Base-by-base conservation (phyloP, 2,329 filamentous ascomycete genomes). In the Colletotrichum destructivum region DNA sequence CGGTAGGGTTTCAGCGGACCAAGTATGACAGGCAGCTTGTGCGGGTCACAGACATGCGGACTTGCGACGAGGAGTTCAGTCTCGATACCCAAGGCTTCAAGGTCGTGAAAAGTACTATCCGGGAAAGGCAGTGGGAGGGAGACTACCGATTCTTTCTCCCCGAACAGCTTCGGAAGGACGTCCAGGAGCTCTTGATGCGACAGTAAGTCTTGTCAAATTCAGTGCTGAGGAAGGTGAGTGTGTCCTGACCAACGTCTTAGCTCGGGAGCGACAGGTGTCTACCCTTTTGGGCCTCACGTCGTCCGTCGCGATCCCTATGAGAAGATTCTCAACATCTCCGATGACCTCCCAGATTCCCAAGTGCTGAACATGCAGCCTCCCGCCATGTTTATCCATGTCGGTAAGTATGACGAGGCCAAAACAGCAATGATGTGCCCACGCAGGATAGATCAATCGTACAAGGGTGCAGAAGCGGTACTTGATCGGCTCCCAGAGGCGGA, bases 21-120 rank as follows among this genome's bases (percentile, higher is more conserved):
- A 61, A 61, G 26, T 61, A 61, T 3, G 26, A 61, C 12, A 26
- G 23, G 23, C 57, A 61, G 9, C 42, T 47, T 1, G 57, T 61
- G 11, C 11, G 11, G 15, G 42, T 61, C 4, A 21, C 42, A 2
- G 57, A 61, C 42, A 61, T 47, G 16, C 57, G 57, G 11, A 47
- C 42, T 0, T 47, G 42, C 1, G 55, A 61, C 0, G 90, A 93
- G 71, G 90, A 92, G 76, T 92, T 90, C 0, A 80, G 83, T 3
- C 82, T 83, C 31, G 88, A 89, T 0, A 88, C 89, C 0, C 84
- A 81, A 4, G 82, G 84, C 72, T 87, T 91, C 18, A 90, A 93
- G 0, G 79, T 81, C n/a, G 79, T 86, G 6, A 89, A 90, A 74
- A 82, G 91, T 57, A 81, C 86, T 0, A 82, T 78, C 1, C 44